A percentile compares a stretch with the other conserved stretches of the same genome.
Evolutionary conservation across 352 stramenopile species (phyloP).

Genomic region (Hyaloperonospora brassicae): DNA sequence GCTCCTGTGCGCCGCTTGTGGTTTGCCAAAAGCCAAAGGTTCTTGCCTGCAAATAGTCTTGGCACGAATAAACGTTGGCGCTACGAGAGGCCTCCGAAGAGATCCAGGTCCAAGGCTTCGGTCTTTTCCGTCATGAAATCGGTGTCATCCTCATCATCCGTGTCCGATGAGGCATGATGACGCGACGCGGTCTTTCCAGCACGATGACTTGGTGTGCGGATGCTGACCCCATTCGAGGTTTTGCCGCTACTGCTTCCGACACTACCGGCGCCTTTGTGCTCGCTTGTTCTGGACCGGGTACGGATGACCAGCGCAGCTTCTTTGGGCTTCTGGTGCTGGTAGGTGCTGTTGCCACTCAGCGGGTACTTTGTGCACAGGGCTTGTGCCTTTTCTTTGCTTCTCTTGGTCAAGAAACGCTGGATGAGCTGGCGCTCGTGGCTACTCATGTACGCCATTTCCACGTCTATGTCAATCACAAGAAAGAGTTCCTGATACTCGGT

Average conservation of each 20-base stretch:
- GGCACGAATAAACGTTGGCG: neutral
- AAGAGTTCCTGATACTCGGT: slow-evolving; percentile 60
- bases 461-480: slow-evolving; percentile 49
- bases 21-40: neutral
- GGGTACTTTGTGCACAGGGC: slow-evolving; percentile 39
- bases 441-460: slow-evolving; percentile 31
- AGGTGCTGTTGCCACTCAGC: slow-evolving; percentile 35
- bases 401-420: slow-evolving; percentile 46
- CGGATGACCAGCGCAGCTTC: slow-evolving; percentile 73
- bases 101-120: slow-evolving; percentile 36
- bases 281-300: slow-evolving; percentile 57
- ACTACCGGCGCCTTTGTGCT: slow-evolving; percentile 40
- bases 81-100: slow-evolving; percentile 34
- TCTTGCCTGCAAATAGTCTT: neutral
- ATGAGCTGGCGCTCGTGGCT: slow-evolving; percentile 44
- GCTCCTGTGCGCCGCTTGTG: no score
- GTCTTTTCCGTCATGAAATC: slow-evolving; percentile 37
- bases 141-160: slow-evolving; percentile 65
- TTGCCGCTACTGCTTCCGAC: slow-evolving; percentile 46
- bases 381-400: slow-evolving; percentile 52
- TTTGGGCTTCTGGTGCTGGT: slow-evolving; percentile 66
- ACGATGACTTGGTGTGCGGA: slow-evolving; percentile 35
- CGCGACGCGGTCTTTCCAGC: slow-evolving; percentile 15
- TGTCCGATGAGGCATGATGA: slow-evolving; percentile 47
- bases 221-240: slow-evolving; percentile 46